Conservation (phyloP, 345 rosid genomes). For the Brassica cretica region DNA sequence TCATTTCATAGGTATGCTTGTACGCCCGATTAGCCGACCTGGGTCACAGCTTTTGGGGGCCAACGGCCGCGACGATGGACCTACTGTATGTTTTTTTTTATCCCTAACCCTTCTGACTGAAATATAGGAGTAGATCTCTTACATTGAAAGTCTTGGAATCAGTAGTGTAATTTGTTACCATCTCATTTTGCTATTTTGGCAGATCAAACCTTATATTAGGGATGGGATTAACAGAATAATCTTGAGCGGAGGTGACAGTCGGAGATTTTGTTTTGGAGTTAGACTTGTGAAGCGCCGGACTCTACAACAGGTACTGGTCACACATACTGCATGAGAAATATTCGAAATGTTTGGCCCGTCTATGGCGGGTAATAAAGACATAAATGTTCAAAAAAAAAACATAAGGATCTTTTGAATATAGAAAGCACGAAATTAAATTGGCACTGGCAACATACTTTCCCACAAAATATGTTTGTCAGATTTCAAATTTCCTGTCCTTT, state of each 20-base stretch:
- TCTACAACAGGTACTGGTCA: slow-evolving; percentile 66
- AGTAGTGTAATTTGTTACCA: background rate
- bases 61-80: slow-evolving; percentile 98
- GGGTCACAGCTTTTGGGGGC: slow-evolving; percentile 84
- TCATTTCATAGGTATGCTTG: slow-evolving; percentile 50
- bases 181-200: slow-evolving; percentile 32
- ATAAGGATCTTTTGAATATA: background rate
- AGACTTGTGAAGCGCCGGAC: slow-evolving; percentile 77
- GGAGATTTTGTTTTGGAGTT: slow-evolving; percentile 85
- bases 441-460: background rate
- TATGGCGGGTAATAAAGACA: background rate
- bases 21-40: slow-evolving; percentile 84
- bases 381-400: background rate
- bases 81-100: slow-evolving; percentile 59
- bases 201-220: slow-evolving; percentile 67
- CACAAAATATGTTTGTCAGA: background rate
- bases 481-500: background rate
- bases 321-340: slow-evolving; percentile 3
- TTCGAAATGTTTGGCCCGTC: background rate
- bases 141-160: background rate
- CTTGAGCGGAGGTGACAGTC: slow-evolving; percentile 77
- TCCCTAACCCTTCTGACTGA: slow-evolving; percentile 12
- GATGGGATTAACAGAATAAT: slow-evolving; percentile 85
- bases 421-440: background rate
- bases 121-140: slow-evolving; percentile 5